Evolutionary conservation across 2,329 filamentous ascomycete species (phyloP).

Genomic region (Daldinia eschscholtzii): DNA sequence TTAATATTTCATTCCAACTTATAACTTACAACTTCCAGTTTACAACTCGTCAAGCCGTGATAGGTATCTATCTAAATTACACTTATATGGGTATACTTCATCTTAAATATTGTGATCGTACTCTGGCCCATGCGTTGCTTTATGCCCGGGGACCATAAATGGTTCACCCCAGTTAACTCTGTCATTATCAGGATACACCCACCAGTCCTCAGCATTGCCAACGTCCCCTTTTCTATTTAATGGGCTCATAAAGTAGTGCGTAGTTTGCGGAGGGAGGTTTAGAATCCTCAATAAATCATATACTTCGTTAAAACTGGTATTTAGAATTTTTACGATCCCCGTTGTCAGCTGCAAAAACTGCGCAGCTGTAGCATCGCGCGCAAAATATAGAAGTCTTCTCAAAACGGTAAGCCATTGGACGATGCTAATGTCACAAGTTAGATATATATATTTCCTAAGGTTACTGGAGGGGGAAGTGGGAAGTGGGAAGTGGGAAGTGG

Average conservation of each 20-base stretch:
- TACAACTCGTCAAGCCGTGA: background rate
- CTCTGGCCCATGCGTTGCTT: conserved; percentile 35
- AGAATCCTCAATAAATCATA: conserved; percentile 24
- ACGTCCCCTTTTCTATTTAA: conserved; percentile 15
- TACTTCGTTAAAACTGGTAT: background rate
- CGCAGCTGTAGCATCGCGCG: conserved; percentile 6
- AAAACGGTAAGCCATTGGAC: conserved; percentile 44
- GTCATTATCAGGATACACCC: conserved; percentile 43
- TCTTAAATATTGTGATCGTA: conserved; percentile 22
- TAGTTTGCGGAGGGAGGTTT: conserved; percentile 11
- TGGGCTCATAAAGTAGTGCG: conserved; percentile 27
- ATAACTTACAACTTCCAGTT: background rate
- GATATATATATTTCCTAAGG: background rate
- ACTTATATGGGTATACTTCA: background rate
- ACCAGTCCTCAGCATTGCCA: conserved; percentile 11
- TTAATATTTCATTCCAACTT: background rate
- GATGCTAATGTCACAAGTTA: conserved; percentile 30
- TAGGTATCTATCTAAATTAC: background rate
- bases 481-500: too few relatives aligned
- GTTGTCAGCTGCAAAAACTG: conserved; percentile 7
- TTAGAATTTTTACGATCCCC: too few relatives aligned
- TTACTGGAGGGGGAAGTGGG: too few relatives aligned
- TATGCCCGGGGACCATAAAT: conserved; percentile 33
- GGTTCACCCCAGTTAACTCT: conserved; percentile 39
- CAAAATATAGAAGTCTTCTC: conserved; percentile 15